Base-by-base conservation (phyloP, 2,329 filamentous ascomycete genomes). In the Verticillium zaregamsianum region DNA sequence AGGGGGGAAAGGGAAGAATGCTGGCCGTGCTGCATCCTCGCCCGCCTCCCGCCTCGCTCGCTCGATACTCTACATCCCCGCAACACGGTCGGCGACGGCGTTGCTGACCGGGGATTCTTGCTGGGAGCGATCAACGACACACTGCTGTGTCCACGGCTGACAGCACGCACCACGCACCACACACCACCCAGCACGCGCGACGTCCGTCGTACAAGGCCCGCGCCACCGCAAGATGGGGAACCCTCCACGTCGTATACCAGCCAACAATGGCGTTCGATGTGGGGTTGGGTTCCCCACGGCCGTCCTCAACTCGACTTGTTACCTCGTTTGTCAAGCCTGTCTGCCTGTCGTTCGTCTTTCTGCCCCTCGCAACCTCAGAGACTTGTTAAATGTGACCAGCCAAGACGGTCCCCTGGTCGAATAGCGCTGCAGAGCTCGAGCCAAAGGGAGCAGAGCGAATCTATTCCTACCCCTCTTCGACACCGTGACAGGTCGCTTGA, bases 141-240 rank as follows among this genome's bases (percentile, higher is more conserved):
- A 40, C 37, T 40, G 4, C 37, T 5, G 37, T 3, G 45, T 25
- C 9, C 20, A 23, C 45, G 20, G 20, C 45, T 20, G n/a, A n/a
- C 20, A 49, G 45, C 45, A 11, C 45, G 20, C 45, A 49, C 15
- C 39, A 45, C 39, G 39, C 39, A 28, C 28, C 28, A 28, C 15
- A 8, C 39, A 45, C 15, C 39, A 9, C 23, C 20, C 6, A 49
- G n/a, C 37, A 40, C 17, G 12, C 17, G 37, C 15, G 37, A n/a
- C 37, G 12, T n/a, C 45, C 11, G 45, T 49, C 8, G 20, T 49
- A 49, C 45, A 49, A 23, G 45, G 20, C 11, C 9, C 45, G 20
- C 73, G 69, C 45, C 45, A 25, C 33, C 23, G 2, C 45, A 23
- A 49, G 74, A 39, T 20, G 57, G 57, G 57, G 59, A 54, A 49